Base-by-base conservation (phyloP, 305 asterid genomes). In the Rubia peregrina region DNA sequence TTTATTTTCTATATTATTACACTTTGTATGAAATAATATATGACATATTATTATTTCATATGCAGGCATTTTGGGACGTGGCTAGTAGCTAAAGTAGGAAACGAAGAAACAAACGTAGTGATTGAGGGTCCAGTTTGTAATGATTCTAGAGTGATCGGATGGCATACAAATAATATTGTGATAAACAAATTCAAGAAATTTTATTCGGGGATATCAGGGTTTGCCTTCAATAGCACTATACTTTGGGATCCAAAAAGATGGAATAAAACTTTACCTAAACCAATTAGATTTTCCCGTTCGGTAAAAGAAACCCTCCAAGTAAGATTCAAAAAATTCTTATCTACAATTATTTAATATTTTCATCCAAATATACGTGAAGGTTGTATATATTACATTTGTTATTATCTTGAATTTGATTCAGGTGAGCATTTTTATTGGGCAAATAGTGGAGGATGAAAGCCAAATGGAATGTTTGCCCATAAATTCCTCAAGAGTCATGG, bases 81-180 rank as follows among this genome's bases (percentile, higher is more conserved):
- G 96, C 72, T 77, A 7, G 86, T 88, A 73, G 91, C 90, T 69
- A 78, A 78, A 74, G 64, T 89, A 69, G 86, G 63, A 26, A 86
- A 77, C 53, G 76, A 76, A 71, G 59, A 76, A 73, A 84, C 67
- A 33, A 46, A 80, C 9, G 70, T 78, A 51, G 56, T 77, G 66
- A 75, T 84, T 14, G 87, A 87, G 62, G 97, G 97, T 78, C 97
- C 97, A 42, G 74, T 91, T 69, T 91, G 97, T 78, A 85, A 87
- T 44, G 84, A 88, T 68, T 79, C 92, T 63, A 83, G 76, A 80
- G 89, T 91, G 57, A 74, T 78, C 40, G 97, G 97, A 68, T 91
- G 97, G 97, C 97, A 89, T 51, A 56, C 80, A 16, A 76, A 53
- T 68, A 83, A 78, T 66, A 67, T 0, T 66, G 62, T 16, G 71